A percentile compares a stretch with the other conserved stretches of the same genome.
Conservation (phyloP, 495 filamentous ascomycete genomes). For the Amorphotheca resinae region DNA sequence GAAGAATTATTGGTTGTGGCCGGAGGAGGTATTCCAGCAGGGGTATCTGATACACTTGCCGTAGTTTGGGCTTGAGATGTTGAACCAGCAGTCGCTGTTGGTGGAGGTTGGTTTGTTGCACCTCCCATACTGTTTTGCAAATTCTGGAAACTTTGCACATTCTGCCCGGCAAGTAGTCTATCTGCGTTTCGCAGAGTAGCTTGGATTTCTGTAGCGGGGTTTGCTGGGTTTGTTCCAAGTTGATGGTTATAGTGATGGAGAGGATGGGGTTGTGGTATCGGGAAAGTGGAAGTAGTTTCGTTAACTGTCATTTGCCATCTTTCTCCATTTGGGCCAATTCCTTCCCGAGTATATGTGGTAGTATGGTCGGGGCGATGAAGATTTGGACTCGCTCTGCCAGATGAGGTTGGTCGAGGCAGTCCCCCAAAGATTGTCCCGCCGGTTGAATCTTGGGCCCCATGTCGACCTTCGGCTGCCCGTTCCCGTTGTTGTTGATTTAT, state of each 20-base stretch:
- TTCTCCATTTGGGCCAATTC: constrained; percentile 26
- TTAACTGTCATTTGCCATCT: constrained; percentile 24
- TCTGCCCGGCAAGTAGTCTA: constrained; percentile 15
- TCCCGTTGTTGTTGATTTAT: constrained; percentile 31
- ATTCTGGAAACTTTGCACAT: constrained; percentile 25
- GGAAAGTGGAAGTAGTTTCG: constrained; percentile 16
- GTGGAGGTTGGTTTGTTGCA: constrained; percentile 31
- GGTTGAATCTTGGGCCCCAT: constrained; percentile 11
- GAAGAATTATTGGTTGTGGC: constrained; percentile 21
- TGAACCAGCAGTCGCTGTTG: constrained; percentile 10
- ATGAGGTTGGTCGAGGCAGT: constrained; percentile 2
- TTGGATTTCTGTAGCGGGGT: constrained; percentile 22
- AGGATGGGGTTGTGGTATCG: constrained; percentile 3
- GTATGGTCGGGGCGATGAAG: constrained; percentile 24
- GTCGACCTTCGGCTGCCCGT: constrained; percentile 17
- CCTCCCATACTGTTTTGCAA: constrained; percentile 35
- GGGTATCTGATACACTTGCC: not conserved
- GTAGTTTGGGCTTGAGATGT: not conserved
- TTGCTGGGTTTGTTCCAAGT: constrained; percentile 1
- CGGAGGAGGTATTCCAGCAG: constrained; percentile 23
- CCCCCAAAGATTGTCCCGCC: constrained; percentile 4
- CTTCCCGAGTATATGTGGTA: constrained; percentile 25
- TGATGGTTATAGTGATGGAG: constrained; percentile 13
- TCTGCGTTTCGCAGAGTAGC: constrained; percentile 31
- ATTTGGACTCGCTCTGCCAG: constrained; percentile 20